These are phyloP conservation scores for Verbena officinalis DNA, from an alignment of 257 asterid species.

Conservation along the genomic window DNA sequence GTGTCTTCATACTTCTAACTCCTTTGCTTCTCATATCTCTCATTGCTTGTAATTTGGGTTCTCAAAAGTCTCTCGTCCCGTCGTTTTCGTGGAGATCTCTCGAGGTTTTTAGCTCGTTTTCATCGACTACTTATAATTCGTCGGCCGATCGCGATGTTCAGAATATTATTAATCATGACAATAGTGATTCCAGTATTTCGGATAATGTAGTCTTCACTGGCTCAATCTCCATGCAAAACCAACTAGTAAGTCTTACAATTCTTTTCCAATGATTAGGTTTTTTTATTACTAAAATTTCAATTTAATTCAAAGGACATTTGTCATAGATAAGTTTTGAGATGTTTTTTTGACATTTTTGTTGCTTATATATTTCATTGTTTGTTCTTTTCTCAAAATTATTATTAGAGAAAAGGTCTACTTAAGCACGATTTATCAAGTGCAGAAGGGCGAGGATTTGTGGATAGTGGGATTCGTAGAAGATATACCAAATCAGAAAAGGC, in stretches of 20 bases:
- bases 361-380: too few relatives aligned
- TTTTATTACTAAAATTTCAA: neutral
- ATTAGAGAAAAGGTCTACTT: slow-evolving; percentile 23
- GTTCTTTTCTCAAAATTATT: neutral
- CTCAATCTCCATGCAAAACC: slow-evolving; percentile 11
- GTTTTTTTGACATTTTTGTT: neutral
- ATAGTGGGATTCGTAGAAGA: slow-evolving; percentile 20
- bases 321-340: neutral
- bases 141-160: neutral
- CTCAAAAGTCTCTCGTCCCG: slow-evolving; percentile 16
- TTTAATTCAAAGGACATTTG: neutral
- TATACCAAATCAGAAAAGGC: slow-evolving; percentile 32
- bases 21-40: slow-evolving; percentile 43
- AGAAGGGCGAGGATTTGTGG: slow-evolving; percentile 33
- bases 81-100: slow-evolving; percentile 35
- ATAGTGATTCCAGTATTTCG: slow-evolving; percentile 14
- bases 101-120: slow-evolving; percentile 34
- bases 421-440: slow-evolving; percentile 30
- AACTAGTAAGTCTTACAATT: slow-evolving; percentile 17
- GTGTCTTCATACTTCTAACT: slow-evolving; percentile 38
- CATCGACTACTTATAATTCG: neutral
- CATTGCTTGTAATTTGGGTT: slow-evolving; percentile 34
- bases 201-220: too few relatives aligned
- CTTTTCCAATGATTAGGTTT: too few relatives aligned
- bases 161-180: neutral